These are phyloP conservation scores for Fennellomyces sp. DNA, from an alignment of 371 early-diverging fungal genomes.

Conservation along the genomic window DNA sequence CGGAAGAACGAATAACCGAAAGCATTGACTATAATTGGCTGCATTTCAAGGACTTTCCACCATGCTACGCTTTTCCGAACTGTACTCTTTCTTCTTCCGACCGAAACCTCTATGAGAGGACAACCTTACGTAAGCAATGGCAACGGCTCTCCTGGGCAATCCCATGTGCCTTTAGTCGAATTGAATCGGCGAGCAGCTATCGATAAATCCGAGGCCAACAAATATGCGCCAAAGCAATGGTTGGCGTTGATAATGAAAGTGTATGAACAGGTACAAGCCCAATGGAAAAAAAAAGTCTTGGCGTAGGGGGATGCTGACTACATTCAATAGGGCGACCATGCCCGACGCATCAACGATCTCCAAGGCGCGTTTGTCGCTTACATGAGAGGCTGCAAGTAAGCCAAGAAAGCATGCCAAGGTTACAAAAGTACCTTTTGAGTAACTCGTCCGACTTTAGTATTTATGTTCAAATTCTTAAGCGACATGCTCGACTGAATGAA, in stretches of 20 bases:
- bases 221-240: constrained; percentile 21
- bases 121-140: constrained; percentile 3
- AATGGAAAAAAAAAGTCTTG: background rate
- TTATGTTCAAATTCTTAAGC: constrained; percentile 52
- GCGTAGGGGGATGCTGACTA: background rate
- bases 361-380: constrained; percentile 51
- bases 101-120: background rate
- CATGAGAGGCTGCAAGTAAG: constrained; percentile 50
- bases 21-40: too few species aligned
- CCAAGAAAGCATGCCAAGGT: background rate
- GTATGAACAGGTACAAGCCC: constrained; percentile 15
- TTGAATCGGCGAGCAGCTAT: constrained; percentile 15
- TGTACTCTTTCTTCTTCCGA: background rate
- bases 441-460: constrained; percentile 39
- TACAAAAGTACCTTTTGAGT: background rate
- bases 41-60: too few species aligned
- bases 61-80: too few species aligned
- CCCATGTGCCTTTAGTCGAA: constrained; percentile 6
- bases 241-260: constrained; percentile 9
- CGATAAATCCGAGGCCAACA: constrained; percentile 14
- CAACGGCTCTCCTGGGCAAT: background rate
- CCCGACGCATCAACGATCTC: constrained; percentile 31
- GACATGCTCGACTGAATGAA: constrained; percentile 46
- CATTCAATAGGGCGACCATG: constrained; percentile 33
- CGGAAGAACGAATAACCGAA: too few species aligned